These are phyloP conservation scores for Citrus medica DNA, from an alignment of 345 rosid genomes.

Conservation along the genomic window DNA sequence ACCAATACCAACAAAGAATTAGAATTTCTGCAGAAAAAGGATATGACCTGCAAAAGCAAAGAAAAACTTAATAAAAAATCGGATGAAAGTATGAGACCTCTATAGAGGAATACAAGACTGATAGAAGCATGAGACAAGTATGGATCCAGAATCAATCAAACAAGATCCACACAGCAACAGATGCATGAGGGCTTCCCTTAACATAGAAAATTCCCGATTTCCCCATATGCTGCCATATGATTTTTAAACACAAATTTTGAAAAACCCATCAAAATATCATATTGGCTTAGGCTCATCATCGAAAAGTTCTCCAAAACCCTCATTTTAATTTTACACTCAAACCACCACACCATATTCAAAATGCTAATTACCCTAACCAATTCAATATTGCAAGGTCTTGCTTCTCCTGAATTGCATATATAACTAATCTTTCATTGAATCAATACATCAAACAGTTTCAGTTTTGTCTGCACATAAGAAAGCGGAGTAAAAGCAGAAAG, in stretches of 20 bases:
- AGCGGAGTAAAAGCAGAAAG: not conserved
- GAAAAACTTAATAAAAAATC: slow-evolving; percentile 2
- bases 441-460: not conserved
- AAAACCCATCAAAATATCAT: not conserved
- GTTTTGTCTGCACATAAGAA: not conserved
- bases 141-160: not conserved
- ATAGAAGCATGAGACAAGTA: not conserved
- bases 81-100: not conserved
- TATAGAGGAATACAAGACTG: not conserved
- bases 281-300: not conserved
- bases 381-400: not conserved
- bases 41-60: slow-evolving; percentile 82
- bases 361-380: not conserved
- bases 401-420: not conserved
- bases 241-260: not conserved
- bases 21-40: slow-evolving; percentile 46
- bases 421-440: not conserved
- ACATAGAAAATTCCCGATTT: not conserved
- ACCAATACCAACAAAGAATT: not conserved
- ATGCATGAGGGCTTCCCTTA: not conserved
- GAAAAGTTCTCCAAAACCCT: not conserved
- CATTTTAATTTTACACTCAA: not conserved
- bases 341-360: no score
- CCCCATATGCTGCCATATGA: not conserved
- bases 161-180: not conserved